A percentile compares a stretch with the other conserved stretches of the same genome.
Evolutionary conservation across 805 yeast species (phyloP).

Genomic region (Candida bentonensis): DNA sequence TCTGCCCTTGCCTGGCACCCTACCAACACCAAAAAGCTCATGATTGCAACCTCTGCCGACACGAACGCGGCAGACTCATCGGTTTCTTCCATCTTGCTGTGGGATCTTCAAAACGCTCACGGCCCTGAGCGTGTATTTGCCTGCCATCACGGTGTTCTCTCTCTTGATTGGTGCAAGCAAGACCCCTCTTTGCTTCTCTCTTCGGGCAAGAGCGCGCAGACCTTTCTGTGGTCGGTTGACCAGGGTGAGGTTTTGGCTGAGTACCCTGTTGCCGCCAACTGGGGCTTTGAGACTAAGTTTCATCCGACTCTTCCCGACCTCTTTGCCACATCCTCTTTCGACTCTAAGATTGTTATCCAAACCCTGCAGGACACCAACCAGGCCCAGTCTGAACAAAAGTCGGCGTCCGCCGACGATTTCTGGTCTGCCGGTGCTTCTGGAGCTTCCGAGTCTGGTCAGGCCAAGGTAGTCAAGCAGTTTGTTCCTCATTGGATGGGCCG

Average conservation of each 20-base stretch:
- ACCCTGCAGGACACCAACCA: conserved; percentile 72
- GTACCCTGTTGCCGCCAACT: conserved; percentile 83
- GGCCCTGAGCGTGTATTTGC: conserved; percentile 66
- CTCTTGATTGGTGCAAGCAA: conserved; percentile 84
- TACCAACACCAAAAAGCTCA: conserved; percentile 63
- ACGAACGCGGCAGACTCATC: conserved; percentile 21
- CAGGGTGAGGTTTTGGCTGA: conserved; percentile 62
- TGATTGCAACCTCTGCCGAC: conserved; percentile 80
- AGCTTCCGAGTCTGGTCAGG: conserved; percentile 40
- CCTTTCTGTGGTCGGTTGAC: conserved; percentile 81
- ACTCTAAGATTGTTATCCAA: conserved; percentile 68
- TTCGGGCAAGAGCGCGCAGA: conserved; percentile 85
- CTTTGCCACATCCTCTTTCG: conserved; percentile 53
- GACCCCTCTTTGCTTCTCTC: conserved; percentile 71
- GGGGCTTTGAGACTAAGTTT: conserved; percentile 84
- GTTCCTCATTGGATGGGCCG: conserved; percentile 84
- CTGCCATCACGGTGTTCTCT: conserved; percentile 81
- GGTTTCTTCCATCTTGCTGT: conserved; percentile 61
- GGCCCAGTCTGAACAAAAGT: conserved; percentile 28
- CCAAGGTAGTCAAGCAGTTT: conserved; percentile 39
- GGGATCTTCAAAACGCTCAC: conserved; percentile 91
- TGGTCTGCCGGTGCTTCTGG: conserved; percentile 45
- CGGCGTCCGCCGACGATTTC: conserved; percentile 41
- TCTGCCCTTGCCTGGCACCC: conserved; percentile 95
- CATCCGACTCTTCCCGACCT: conserved; percentile 82